Base-by-base conservation (phyloP, 371 early-diverging fungal species). In the Rhizopus sp. region DNA sequence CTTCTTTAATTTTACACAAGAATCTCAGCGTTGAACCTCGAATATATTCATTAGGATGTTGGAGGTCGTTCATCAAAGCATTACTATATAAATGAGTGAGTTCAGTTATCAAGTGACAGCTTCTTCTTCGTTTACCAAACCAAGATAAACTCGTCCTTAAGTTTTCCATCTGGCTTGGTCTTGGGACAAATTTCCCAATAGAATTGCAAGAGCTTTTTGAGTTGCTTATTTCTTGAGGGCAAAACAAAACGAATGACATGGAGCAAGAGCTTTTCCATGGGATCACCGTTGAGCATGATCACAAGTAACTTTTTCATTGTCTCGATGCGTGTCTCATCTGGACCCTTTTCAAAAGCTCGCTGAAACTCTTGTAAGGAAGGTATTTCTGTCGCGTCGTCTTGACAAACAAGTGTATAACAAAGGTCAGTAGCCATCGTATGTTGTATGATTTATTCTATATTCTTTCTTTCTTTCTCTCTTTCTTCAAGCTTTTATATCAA, bases 1-100 rank as follows among this genome's bases (percentile, higher is more conserved):
- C 85, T 69, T 97, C 97, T 50, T 88, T 85, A 45, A 99, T 83
- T 74, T 95, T 96, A 81, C 96, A 91, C 55, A 99, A 77, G 77
- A 98, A 92, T 41, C 98, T 88, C 60, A 99, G 87, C 12, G 96
- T 97, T 2, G 89, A 87, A 29, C 98, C 99, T 55, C 99, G 89
- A 59, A 99, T 93, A 71, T 91, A 99, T 81, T 99, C 99, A 78
- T 99, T 99, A 29, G 99, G 98, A 77, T 95, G 95, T 72, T 92
- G 93, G 39, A 99, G 80, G 77, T 99, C 99, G 66, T 95, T 98
- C 72, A 94, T 80, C 51, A 99, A 82, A 50, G 97, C 94, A 70
- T 99, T 99, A 75, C 92, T 91, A 71, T 13, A 38, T n/a, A 50
- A 32, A 7, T 9, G 29, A 3, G 12, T 46, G 13, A 30, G 9